A percentile compares a stretch with the other conserved stretches of the same genome.
Conservation (phyloP, 768 basidiomycete species). For the Mycena pura region DNA sequence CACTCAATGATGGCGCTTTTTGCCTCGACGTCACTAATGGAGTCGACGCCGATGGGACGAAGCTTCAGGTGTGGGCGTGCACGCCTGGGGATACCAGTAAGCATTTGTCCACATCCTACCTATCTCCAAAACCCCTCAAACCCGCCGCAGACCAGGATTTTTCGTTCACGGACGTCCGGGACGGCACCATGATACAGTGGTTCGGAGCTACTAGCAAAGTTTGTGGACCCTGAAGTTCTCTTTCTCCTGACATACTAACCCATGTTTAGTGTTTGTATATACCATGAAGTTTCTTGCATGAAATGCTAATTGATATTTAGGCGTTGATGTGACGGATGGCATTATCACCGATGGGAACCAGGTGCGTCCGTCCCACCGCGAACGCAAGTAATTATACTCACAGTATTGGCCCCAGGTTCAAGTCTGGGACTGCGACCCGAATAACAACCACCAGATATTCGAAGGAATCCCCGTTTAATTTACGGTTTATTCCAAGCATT, state of each 20-base stretch:
- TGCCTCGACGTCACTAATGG: conserved; percentile 4
- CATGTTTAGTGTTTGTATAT: conserved; percentile 5
- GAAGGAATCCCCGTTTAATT: neutral
- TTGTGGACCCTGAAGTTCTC: conserved; percentile 1
- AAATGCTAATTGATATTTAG: neutral
- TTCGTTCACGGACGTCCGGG: neutral
- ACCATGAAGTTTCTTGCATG: neutral
- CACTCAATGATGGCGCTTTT: neutral
- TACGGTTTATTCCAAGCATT: neutral
- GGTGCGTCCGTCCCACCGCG: conserved; percentile 1
- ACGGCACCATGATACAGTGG: neutral
- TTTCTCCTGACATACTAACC: neutral
- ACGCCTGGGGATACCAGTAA: neutral
- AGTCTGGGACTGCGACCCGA: neutral
- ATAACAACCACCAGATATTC: conserved; percentile 4
- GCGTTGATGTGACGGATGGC: conserved; percentile 3
- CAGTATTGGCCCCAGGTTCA: conserved; percentile 4
- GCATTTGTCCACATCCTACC: neutral
- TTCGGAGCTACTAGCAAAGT: neutral
- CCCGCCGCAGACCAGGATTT: conserved; percentile 1
- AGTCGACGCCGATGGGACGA: conserved; percentile 5
- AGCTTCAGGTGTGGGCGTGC: conserved; percentile 7
- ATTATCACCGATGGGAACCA: conserved; percentile 1
- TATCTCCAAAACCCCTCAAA: neutral
- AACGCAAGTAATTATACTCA: neutral